These are phyloP conservation scores for Simmondsia chinensis DNA, from an alignment of 148 eudicot species.

Conservation along the genomic window DNA sequence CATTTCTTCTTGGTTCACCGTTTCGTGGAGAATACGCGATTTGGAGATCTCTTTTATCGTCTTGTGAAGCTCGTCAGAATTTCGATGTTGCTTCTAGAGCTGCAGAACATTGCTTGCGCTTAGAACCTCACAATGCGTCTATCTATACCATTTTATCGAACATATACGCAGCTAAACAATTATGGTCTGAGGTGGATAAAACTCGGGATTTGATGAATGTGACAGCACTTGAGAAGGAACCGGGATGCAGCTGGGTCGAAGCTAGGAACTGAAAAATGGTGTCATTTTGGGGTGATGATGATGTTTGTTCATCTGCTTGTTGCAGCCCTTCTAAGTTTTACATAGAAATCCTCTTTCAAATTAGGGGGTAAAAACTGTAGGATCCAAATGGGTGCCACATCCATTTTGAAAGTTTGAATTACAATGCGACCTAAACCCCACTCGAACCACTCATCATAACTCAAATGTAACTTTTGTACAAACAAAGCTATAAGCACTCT, in stretches of 20 bases:
- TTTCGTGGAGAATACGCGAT: constrained; percentile 46
- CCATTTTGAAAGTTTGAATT: too few species aligned
- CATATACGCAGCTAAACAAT: constrained; percentile 58
- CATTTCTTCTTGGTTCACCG: constrained; percentile 24
- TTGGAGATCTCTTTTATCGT: constrained; percentile 78
- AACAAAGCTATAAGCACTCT: too few species aligned
- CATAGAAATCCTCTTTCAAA: too few species aligned
- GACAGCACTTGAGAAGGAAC: constrained; percentile 39
- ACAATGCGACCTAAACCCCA: too few species aligned
- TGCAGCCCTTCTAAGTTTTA: too few species aligned
- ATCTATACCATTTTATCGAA: constrained; percentile 70
- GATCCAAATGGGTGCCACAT: too few species aligned
- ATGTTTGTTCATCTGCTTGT: not conserved
- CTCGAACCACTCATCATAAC: too few species aligned
- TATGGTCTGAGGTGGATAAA: constrained; percentile 63
- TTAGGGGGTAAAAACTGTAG: too few species aligned
- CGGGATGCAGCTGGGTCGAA: constrained; percentile 74
- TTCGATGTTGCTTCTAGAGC: constrained; percentile 56
- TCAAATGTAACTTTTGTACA: too few species aligned
- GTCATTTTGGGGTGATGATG: not conserved
- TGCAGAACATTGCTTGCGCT: constrained; percentile 47
- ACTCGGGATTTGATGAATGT: constrained; percentile 48
- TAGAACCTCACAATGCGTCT: constrained; percentile 52
- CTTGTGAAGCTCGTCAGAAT: constrained; percentile 58
- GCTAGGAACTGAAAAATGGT: constrained; percentile 8